phyloP scores from a whole-genome alignment of 1,139 yeast genomes.

The Blastobotrys capitulatus region DNA sequence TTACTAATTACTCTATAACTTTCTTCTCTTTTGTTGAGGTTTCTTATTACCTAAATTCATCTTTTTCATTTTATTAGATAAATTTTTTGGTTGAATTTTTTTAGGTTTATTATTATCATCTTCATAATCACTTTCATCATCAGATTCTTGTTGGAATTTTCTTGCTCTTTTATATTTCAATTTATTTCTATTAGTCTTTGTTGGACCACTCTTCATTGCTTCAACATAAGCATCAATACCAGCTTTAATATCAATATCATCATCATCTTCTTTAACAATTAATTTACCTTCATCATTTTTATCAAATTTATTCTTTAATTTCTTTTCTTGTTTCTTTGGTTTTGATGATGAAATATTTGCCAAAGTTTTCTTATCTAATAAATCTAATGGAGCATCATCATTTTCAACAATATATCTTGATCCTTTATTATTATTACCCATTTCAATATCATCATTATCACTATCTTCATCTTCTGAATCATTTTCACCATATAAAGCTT shows the following conservation, averaged over 20 bases:
- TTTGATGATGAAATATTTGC: conserved; percentile 84
- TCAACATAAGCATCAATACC: conserved; percentile 83
- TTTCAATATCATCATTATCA: conserved; percentile 36
- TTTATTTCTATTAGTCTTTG: conserved; percentile 86
- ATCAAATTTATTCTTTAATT: conserved; percentile 45
- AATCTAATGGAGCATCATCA: conserved; percentile 80
- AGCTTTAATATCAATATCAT: conserved; percentile 47
- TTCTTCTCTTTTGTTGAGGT: conserved; percentile 9
- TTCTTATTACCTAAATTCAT: background rate
- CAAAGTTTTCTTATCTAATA: conserved; percentile 76
- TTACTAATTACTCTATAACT: background rate
- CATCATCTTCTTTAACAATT: conserved; percentile 30
- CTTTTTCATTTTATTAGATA: background rate
- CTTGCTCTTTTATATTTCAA: conserved; percentile 69
- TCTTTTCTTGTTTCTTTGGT: conserved; percentile 46
- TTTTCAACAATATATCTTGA: conserved; percentile 66
- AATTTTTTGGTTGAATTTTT: background rate
- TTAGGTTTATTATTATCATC: conserved; percentile 1
- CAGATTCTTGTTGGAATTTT: conserved; percentile 47
- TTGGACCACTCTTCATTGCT: conserved; percentile 88
- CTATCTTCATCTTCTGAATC: conserved; percentile 37
- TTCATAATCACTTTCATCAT: conserved; percentile 11
- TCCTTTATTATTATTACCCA: conserved; percentile 27
- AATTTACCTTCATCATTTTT: conserved; percentile 40
- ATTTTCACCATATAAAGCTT: conserved; percentile 51